phyloP scores from a whole-genome alignment of 148 eudicot genomes.

The Rhododendron henanense region DNA sequence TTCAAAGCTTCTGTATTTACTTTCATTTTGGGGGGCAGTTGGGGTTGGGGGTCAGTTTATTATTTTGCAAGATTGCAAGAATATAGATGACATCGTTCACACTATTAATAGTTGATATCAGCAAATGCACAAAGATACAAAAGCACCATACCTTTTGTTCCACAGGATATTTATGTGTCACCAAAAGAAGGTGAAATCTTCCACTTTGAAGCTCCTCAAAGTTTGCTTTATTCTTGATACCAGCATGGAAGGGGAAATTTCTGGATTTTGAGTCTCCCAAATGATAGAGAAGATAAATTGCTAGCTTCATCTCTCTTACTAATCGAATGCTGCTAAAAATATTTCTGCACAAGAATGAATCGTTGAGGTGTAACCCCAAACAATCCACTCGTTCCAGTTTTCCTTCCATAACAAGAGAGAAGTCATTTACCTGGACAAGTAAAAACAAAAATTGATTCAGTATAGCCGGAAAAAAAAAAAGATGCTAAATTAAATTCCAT shows the following conservation, averaged over 20 bases:
- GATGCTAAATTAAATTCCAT: not conserved
- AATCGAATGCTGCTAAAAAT: constrained; percentile 35
- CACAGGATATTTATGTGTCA: constrained; percentile 69
- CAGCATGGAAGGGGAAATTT: constrained; percentile 21
- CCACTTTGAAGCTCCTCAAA: constrained; percentile 51
- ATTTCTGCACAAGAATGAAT: constrained; percentile 56
- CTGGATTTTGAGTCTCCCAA: constrained; percentile 32
- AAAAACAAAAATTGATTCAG: not conserved
- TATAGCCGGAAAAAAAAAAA: not conserved
- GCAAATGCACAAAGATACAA: not conserved
- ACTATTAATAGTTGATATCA: not conserved
- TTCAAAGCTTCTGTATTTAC: not conserved
- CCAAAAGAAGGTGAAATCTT: constrained; percentile 56
- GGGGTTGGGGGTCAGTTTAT: not conserved
- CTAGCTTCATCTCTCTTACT: constrained; percentile 26
- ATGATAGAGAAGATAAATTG: constrained; percentile 41
- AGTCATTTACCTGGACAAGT: constrained; percentile 55
- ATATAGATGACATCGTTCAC: not conserved
- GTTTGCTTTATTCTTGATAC: constrained; percentile 14
- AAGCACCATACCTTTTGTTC: constrained; percentile 50
- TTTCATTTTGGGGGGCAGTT: not conserved
- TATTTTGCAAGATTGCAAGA: not conserved
- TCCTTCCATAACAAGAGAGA: constrained; percentile 66
- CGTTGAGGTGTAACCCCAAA: constrained; percentile 25
- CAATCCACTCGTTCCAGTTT: constrained; percentile 30